Evolutionary conservation across 129 eudicot genomes (phyloP), one percentile per base, ranked within the genome.

Genomic region (Apium graveolens): DNA sequence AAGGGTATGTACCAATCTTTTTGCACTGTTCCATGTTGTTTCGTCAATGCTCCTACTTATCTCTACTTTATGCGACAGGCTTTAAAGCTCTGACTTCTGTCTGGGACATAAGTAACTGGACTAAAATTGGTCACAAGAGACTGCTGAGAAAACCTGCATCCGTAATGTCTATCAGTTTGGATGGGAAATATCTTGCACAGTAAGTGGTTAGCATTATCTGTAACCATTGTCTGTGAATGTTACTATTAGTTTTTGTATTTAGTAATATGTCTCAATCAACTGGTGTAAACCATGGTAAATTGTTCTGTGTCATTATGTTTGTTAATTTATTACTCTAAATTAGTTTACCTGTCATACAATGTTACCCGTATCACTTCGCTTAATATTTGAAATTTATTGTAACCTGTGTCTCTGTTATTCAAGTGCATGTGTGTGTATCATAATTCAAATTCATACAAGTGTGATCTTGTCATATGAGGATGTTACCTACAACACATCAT

Each of bases 131-230:
- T 76, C 88, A 90, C 80, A 90, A 87, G 85, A 82, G 87, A 74
- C 86, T 92, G 45, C 88, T 92, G 74, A 83, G 77, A 76, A 96
- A 96, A 84, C 97, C 97, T 83, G 95, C 97, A 62, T 88, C 95
- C 29, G 80, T 85, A 76, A 92, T 96, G 96, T 88, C 99, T 18
- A 78, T 86, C 75, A 96, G 99, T 74, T 70, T 83, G 85, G 99
- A 92, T 83, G 99, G 97, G 81, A 96, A 96, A 80, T 96, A 96
- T 89, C 90, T 96, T 82, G 96, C 97, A 73, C 84, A 88, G 98
- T 95, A 91, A 91, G 98, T 79, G 80, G 43, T 70, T 16, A 10
- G 14, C 60, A 10, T 35, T 45, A 39, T 9, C 27, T 76, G 73
- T 18, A 55, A 80, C 42, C 46, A 60, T 32, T 5, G 5, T 44